Percentiles rank a stretch among this genome's conserved stretches.
These are phyloP conservation scores for Trichomonas gallinae DNA, from an alignment of 208 protist species.

Conservation along the genomic window DNA sequence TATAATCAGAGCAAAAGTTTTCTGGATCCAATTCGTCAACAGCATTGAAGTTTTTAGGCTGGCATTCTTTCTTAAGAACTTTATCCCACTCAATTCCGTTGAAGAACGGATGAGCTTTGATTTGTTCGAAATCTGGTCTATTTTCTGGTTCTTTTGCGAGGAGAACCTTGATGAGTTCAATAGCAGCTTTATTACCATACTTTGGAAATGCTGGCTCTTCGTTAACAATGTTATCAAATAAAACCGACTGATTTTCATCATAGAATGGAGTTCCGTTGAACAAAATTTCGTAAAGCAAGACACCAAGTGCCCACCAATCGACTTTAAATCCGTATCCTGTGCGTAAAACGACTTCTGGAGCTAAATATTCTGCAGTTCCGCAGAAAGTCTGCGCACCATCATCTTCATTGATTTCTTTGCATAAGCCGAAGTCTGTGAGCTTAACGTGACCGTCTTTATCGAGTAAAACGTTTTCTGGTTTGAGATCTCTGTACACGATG, in stretches of 20 bases:
- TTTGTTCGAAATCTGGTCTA: slow-evolving; percentile 1
- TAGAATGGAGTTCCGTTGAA: not conserved
- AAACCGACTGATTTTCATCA: not conserved
- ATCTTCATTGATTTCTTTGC: not conserved
- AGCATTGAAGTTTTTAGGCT: not conserved
- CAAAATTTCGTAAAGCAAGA: not conserved
- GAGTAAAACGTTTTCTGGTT: not conserved
- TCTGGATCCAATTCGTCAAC: not conserved
- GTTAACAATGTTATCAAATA: slow-evolving; percentile 3
- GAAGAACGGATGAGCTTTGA: not conserved
- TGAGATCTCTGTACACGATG: not conserved
- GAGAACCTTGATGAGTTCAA: not conserved
- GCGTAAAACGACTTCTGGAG: not conserved
- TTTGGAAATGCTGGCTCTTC: slow-evolving; percentile 1
- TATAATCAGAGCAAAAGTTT: not conserved
- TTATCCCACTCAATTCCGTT: not conserved
- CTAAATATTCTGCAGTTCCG: not conserved
- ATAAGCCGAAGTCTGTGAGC: not conserved
- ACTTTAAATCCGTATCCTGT: not conserved
- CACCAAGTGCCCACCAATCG: not conserved
- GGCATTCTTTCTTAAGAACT: not conserved
- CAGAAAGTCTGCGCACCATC: not conserved
- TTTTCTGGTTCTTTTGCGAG: not conserved
- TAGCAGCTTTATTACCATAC: not conserved
- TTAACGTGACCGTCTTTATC: not conserved